Evolutionary conservation across 2,329 filamentous ascomycete genomes (phyloP).

Genomic region (Cadophora gregata): DNA sequence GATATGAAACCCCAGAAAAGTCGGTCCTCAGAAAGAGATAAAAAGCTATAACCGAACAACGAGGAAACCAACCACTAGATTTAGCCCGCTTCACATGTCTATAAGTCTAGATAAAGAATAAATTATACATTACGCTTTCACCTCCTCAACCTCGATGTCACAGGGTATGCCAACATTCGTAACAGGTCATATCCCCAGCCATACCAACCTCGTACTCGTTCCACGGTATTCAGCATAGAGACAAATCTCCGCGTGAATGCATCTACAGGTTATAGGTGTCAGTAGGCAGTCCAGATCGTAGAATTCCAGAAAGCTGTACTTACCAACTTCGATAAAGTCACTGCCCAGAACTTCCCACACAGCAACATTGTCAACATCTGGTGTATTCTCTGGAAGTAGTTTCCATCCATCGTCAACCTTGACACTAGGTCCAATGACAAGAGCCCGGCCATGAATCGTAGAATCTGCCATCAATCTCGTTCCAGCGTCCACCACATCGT

Average conservation of each 20-base stretch:
- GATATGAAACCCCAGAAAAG: too few species aligned
- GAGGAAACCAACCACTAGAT: neutral
- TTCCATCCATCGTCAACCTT: constrained; percentile 50
- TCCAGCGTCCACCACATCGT: constrained; percentile 68
- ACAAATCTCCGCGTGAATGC: constrained; percentile 60
- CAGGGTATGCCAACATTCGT: constrained; percentile 12
- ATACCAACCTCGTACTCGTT: constrained; percentile 58
- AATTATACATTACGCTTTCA: constrained; percentile 11
- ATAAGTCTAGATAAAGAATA: neutral
- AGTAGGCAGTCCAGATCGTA: constrained; percentile 16
- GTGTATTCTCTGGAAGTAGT: constrained; percentile 28
- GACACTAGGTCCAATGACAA: constrained; percentile 63
- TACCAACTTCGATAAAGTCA: constrained; percentile 57
- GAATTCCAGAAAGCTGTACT: constrained; percentile 10
- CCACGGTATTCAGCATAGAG: constrained; percentile 57
- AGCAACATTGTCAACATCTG: constrained; percentile 47
- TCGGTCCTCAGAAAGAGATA: neutral
- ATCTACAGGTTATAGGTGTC: constrained; percentile 46
- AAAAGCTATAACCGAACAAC: neutral
- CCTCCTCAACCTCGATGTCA: constrained; percentile 14
- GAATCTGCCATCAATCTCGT: constrained; percentile 66
- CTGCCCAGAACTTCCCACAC: constrained; percentile 67
- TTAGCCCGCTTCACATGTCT: neutral
- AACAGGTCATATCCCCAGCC: constrained; percentile 47
- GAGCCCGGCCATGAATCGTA: constrained; percentile 59